Percentiles rank a stretch among this genome's conserved stretches.
These are phyloP conservation scores for Scolecobasidium constrictum DNA, from an alignment of 2,329 filamentous ascomycete species.

Conservation along the genomic window DNA sequence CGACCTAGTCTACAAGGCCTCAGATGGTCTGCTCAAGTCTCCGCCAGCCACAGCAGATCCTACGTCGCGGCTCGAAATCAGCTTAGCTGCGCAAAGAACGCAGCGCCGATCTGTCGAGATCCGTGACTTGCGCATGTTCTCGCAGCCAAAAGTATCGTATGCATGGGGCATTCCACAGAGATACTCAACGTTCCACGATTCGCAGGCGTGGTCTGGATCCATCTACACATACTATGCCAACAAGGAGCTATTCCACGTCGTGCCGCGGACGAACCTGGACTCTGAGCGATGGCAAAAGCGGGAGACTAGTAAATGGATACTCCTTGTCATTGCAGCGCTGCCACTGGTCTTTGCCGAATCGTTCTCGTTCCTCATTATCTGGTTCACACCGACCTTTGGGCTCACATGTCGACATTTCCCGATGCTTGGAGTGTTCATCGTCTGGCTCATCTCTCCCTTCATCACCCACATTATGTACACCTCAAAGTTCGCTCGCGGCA, in stretches of 20 bases:
- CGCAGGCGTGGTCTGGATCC: background rate
- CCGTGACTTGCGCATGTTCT: background rate
- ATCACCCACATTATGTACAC: background rate
- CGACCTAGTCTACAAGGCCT: constrained; percentile 10
- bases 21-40: background rate
- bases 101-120: background rate
- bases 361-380: constrained; percentile 13
- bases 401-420: constrained; percentile 16
- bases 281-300: no score
- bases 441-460: constrained; percentile 1
- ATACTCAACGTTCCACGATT: background rate
- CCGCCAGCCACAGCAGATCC: background rate
- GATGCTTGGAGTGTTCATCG: constrained; percentile 11
- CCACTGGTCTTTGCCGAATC: constrained; percentile 5
- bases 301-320: background rate
- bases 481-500: constrained; percentile 10
- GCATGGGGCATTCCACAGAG: background rate
- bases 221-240: background rate
- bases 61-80: no score
- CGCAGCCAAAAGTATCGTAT: background rate
- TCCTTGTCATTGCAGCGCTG: background rate
- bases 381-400: constrained; percentile 13
- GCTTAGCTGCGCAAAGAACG: background rate
- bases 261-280: background rate
- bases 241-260: background rate